Base-by-base conservation (phyloP, 2,329 filamentous ascomycete genomes). In the Alternaria incomplexa region DNA sequence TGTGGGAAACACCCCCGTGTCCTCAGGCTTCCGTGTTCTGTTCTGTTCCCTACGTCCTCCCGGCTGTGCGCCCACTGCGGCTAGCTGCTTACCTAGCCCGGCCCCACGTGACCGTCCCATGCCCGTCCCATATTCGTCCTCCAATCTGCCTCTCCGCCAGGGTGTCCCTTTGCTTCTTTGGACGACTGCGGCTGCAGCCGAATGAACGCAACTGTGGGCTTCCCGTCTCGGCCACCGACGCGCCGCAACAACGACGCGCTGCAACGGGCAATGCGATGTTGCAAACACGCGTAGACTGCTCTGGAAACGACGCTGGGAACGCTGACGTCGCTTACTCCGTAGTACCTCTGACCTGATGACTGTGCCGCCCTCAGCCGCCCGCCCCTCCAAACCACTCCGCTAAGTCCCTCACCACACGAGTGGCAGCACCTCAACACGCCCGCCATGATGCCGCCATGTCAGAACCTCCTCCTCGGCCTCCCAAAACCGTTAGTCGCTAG, bases 131-230 rank as follows among this genome's bases (percentile, higher is more conserved):
- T 30, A 26, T 20, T 9, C 32, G 43, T 22, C 17, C 20, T 20
- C 45, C 32, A 57, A 44, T 22, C 58, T 51, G 48, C 12, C 48
- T 51, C 45, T 47, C 43, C 22, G 30, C 57, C 50, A 46, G 48
- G 28, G 50, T 28, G 40, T 54, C 25, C 15, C 22, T 53, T 58
- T 58, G 54, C 47, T 53, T 58, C 36, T 61, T 58, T 47, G 47
- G 17, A 50, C 52, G 55, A 32, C n/a, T 50, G 36, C 60, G 60
- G 60, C 60, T 54, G 26, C 44, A 53, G 48, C 60, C 55, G 60
- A 45, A 47, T 26, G 47, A 58, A 58, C 48, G 22, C 60, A 62
- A 58, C 40, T 58, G 60, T 58, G 48, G 48, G 55, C 60, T 58
- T 62, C 55, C 56, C 60, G 55, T 45, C 22, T 23, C 48, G 40